These are phyloP conservation scores for Wickerhamiella siamensis DNA, from an alignment of 805 yeast species.

Conservation along the genomic window DNA sequence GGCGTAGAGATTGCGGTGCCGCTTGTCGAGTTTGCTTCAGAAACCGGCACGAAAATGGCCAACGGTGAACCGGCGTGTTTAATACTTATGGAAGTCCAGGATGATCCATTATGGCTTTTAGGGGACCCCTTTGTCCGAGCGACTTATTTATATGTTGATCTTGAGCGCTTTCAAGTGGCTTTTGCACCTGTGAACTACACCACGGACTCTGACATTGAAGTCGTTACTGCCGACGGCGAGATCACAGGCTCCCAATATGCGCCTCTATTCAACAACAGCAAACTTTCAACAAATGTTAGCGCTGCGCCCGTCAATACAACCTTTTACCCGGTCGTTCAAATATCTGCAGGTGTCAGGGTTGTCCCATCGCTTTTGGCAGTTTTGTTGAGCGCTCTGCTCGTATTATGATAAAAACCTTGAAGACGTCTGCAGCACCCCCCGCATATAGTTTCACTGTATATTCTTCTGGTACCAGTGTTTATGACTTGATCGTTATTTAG, in stretches of 20 bases:
- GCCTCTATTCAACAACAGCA: neutral
- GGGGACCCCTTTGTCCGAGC: slow-evolving; percentile 52
- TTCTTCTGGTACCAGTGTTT: too few relatives aligned
- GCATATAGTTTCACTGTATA: too few relatives aligned
- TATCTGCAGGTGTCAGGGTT: neutral
- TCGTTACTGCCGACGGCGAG: slow-evolving; percentile 9
- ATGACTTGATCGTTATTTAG: neutral
- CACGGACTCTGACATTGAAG: slow-evolving; percentile 19
- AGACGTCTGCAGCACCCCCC: too few relatives aligned
- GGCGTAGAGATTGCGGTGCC: slow-evolving; percentile 17
- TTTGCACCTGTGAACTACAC: slow-evolving; percentile 35
- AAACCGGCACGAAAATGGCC: neutral
- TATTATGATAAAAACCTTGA: too few relatives aligned
- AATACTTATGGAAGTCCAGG: slow-evolving; percentile 11
- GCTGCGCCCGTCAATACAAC: neutral
- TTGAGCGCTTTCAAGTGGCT: slow-evolving; percentile 41
- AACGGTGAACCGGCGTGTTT: slow-evolving; percentile 2
- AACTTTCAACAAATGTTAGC: neutral
- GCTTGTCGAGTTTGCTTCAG: slow-evolving; percentile 16
- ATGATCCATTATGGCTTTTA: slow-evolving; percentile 22
- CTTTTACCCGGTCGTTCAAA: neutral
- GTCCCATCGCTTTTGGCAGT: neutral
- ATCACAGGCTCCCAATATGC: neutral
- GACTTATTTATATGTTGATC: slow-evolving; percentile 51
- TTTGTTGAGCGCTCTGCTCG: too few relatives aligned